Conservation (phyloP, 768 basidiomycete species). For the Suillus luteus region DNA sequence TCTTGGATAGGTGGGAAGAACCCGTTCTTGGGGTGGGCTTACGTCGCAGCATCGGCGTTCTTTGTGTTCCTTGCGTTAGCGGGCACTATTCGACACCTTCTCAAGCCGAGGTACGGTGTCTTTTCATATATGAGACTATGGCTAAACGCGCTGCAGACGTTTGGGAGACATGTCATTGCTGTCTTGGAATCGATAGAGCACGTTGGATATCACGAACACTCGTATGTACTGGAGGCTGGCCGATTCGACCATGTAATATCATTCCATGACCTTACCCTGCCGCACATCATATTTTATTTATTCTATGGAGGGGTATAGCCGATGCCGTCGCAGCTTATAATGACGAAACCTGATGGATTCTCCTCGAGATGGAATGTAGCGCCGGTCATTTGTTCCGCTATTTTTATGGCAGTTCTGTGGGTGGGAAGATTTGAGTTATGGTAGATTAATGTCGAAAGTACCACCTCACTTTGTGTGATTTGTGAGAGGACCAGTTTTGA, state of each 20-base stretch:
- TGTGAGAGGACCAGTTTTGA: slow-evolving; percentile 58
- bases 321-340: slow-evolving; percentile 66
- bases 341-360: slow-evolving; percentile 39
- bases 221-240: slow-evolving; percentile 22
- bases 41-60: slow-evolving; percentile 84
- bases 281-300: slow-evolving; percentile 25
- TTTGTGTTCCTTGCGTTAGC: slow-evolving; percentile 87
- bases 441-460: slow-evolving; percentile 4
- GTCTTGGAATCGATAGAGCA: slow-evolving; percentile 71
- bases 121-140: not conserved
- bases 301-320: slow-evolving; percentile 45
- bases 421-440: slow-evolving; percentile 2
- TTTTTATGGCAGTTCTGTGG: slow-evolving; percentile 65
- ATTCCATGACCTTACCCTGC: slow-evolving; percentile 14
- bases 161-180: slow-evolving; percentile 85
- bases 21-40: slow-evolving; percentile 97
- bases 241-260: slow-evolving; percentile 26
- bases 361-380: slow-evolving; percentile 62
- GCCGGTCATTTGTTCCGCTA: slow-evolving; percentile 67
- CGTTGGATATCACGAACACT: slow-evolving; percentile 11
- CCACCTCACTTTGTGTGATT: slow-evolving; percentile 63
- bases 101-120: slow-evolving; percentile 78
- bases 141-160: slow-evolving; percentile 49
- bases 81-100: slow-evolving; percentile 88
- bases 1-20: slow-evolving; percentile 99